Conservation (phyloP, 495 filamentous ascomycete genomes). For the Penicillium bovifimosum region DNA sequence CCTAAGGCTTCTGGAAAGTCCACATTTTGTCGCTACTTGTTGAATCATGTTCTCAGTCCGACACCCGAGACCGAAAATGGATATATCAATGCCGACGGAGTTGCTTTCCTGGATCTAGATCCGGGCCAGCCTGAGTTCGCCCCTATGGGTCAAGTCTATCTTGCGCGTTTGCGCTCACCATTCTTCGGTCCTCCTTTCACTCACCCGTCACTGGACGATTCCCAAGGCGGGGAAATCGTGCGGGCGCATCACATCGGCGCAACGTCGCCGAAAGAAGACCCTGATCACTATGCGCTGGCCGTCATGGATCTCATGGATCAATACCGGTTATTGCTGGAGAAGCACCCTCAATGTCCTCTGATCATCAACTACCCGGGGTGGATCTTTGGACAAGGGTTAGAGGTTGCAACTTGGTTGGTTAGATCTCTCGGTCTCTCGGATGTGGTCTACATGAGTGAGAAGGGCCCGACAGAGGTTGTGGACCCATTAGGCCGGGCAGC, state of each 20-base stretch:
- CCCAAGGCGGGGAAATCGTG: constrained; percentile 39
- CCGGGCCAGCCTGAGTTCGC: constrained; percentile 80
- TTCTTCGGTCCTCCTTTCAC: constrained; percentile 72
- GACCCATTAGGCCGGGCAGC: constrained; percentile 45
- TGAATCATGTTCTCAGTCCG: constrained; percentile 65
- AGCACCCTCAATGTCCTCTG: constrained; percentile 50
- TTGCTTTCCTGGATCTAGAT: constrained; percentile 74
- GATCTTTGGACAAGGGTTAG: constrained; percentile 71
- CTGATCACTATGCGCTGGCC: constrained; percentile 63
- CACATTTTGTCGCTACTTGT: constrained; percentile 70
- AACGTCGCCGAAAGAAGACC: constrained; percentile 62
- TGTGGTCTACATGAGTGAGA: constrained; percentile 70
- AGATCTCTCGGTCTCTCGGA: constrained; percentile 44
- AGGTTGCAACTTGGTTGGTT: constrained; percentile 62
- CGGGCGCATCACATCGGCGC: constrained; percentile 71
- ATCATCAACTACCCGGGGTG: constrained; percentile 81
- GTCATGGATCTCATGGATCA: constrained; percentile 61
- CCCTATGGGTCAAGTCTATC: constrained; percentile 69
- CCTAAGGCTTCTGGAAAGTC: constrained; percentile 85
- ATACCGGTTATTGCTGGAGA: constrained; percentile 47
- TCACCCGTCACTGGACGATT: constrained; percentile 48
- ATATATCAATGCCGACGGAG: constrained; percentile 34
- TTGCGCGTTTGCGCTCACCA: constrained; percentile 56
- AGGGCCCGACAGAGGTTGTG: constrained; percentile 60
- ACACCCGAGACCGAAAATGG: constrained; percentile 31